Base-by-base conservation (phyloP, 1,284 basidiomycete genomes). In the Microbotryomycetes sp. region DNA sequence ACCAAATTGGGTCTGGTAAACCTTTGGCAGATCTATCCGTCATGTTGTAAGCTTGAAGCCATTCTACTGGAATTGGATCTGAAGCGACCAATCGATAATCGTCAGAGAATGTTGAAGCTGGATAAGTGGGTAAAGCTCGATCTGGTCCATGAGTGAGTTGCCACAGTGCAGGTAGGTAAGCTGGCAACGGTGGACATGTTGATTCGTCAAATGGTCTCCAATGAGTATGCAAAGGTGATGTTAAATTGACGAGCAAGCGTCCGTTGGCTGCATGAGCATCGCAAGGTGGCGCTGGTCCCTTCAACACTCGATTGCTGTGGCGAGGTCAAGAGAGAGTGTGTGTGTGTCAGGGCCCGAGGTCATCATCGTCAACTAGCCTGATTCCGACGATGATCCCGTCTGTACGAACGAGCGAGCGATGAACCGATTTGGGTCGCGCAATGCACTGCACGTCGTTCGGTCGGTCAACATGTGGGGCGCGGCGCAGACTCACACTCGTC, bases 121-220 rank as follows among this genome's bases (percentile, higher is more conserved):
- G 60, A 50, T 59, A 62, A 22, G 49, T 29, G 3, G 65, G 67
- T 36, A 50, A 53, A 0, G 22, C 26, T 19, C 52, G 57, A 5
- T 64, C 58, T 5, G 32, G 9, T 2, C 65, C 65, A 47, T 67
- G 62, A 1, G 65, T 63, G 42, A 65, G 51, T 6, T 58, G 19
- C 67, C 67, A 69, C n/a, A 69, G 62, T 3, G 62, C 53, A 6
- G 67, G 60, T 19, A 69, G 62, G 54, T 69, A 69, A 2, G 51
- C 50, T 1, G 67, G 67, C 2, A 64, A 55, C 1, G 67, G 60
- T 1, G 67, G 58, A 22, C 67, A 69, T 0, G 31, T 16, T 3
- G 23, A 23, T 2, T 60, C 60, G 46, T 62, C 62, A 32, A 69
- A 26, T 1, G 67, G 67, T 0, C 63, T 58, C 67, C 67, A 69